Base-by-base conservation (phyloP, 305 asterid genomes). In the Fraxinus dipetala region DNA sequence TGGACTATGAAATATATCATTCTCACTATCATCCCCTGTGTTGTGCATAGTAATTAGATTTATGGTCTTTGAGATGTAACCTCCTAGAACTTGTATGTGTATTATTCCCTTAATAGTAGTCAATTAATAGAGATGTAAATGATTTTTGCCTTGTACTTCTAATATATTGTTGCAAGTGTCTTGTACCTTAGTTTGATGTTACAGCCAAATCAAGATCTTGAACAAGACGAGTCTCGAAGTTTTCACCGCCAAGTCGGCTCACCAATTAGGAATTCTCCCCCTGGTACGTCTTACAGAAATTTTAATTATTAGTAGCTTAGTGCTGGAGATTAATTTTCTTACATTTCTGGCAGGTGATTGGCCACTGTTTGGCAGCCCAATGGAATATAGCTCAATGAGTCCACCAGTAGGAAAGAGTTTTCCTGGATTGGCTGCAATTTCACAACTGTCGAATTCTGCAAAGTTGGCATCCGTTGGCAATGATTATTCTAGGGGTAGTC, bases 321-420 rank as follows among this genome's bases (percentile, higher is more conserved):
- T 34, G 67, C 31, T 72, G 72, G 48, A 83, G 76, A 32, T 28
- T 51, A 32, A 6, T 28, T 31, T 80, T 63, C 63, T 28, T 76
- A 34, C 80, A 51, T 65, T 81, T 82, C 40, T 76, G 63, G 78
- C 89, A 93, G 97, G 92, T 82, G 85, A 74, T 79, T 88, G 94
- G 96, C 85, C 89, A 20, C 90, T 67, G 69, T 87, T 90, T 75
- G 87, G 91, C 81, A 90, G 96, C 78, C 86, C 91, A 48, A 48
- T 83, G 73, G 97, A 89, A 73, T 90, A 85, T 22, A 81, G 84
- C 59, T 78, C 93, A 40, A 73, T 83, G 59, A 87, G 88, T 82
- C 87, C 91, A 24, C 78, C 90, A 72, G 20, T 73, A 16, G 78
- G 88, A 83, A 86, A 83, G 82, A 81, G 83, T 78, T 74, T 87